These are phyloP conservation scores for Solanum chmielewskii DNA, from an alignment of 257 asterid species.

Conservation along the genomic window DNA sequence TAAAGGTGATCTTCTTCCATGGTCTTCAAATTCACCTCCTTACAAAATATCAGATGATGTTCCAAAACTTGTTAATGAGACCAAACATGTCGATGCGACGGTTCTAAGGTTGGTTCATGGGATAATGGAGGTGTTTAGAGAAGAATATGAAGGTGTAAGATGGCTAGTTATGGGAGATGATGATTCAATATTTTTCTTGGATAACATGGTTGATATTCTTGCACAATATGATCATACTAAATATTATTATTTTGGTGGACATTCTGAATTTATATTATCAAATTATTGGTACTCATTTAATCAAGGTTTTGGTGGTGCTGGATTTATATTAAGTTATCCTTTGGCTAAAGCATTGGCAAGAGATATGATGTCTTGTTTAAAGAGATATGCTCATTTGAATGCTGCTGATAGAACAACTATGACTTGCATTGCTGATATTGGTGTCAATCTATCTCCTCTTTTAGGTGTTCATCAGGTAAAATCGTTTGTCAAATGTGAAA, in stretches of 20 bases:
- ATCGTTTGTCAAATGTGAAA: too few species aligned
- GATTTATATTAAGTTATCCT: slow-evolving; percentile 43
- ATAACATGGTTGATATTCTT: slow-evolving; percentile 42
- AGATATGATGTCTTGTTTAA: slow-evolving; percentile 32
- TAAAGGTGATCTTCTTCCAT: slow-evolving; percentile 22
- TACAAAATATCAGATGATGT: slow-evolving; percentile 33
- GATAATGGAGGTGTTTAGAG: slow-evolving; percentile 44
- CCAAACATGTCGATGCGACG: not conserved
- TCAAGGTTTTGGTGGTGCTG: slow-evolving; percentile 71
- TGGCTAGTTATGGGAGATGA: slow-evolving; percentile 87
- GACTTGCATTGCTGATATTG: slow-evolving; percentile 54
- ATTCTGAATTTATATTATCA: slow-evolving; percentile 38
- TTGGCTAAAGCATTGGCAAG: slow-evolving; percentile 43
- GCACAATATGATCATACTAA: slow-evolving; percentile 31
- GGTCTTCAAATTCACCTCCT: slow-evolving; percentile 52
- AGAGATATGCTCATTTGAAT: slow-evolving; percentile 21
- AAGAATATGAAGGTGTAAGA: slow-evolving; percentile 16
- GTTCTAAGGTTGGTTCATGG: slow-evolving; percentile 35
- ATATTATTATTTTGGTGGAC: slow-evolving; percentile 39
- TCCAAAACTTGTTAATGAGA: slow-evolving; percentile 5
- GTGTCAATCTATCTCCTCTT: slow-evolving; percentile 38
- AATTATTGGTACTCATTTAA: slow-evolving; percentile 36
- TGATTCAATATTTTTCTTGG: slow-evolving; percentile 49
- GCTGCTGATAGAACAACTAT: slow-evolving; percentile 40
- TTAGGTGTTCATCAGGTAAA: slow-evolving; percentile 55